Evolutionary conservation across 306 rosid species (phyloP), one percentile per base, ranked within the genome.

Genomic region (Bauhinia variegata): DNA sequence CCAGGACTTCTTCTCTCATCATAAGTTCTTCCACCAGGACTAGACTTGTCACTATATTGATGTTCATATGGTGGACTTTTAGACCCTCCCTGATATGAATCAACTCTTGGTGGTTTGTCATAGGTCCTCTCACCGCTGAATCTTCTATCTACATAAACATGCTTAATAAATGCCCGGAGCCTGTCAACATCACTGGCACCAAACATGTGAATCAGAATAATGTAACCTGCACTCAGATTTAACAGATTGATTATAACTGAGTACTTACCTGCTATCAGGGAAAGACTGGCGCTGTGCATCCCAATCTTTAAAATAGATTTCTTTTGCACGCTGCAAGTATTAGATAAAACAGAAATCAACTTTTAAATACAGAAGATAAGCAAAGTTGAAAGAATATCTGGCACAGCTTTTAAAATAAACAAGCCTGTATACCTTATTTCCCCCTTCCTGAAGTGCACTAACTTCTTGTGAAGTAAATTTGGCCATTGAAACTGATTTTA

Each of bases 381-480:
- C 36, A 39, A 30, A 44, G 65, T 23, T 37, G 50, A 61, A 70
- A 60, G 51, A 69, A 75, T n/a, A 71, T 39, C 54, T 23, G 53
- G 54, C 14, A 28, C 6, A 0, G 60, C 64, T 65, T 65, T 44
- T 62, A 60, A 71, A 64, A 63, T 41, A 38, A 57, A 65, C 13
- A 44, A 32, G 68, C 71, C 67, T 51, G 28, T 13, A 57, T 86
- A 89, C 97, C 91, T 93, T 87, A 78, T 93, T 93, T 73, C 98
- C 98, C 36, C 98, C 98, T 77, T 78, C 97, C 80, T 93, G 96
- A 78, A 93, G 98, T 38, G 97, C 87, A 60, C 31, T 78, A 67
- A 89, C 98, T 89, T 93, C 98, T 86, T 93, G 98, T 4, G 88
- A 86, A 33, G 97, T 84, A 79, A 93, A 93, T 79, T 89, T 93